These are phyloP conservation scores for Przewalskia tangutica DNA, from an alignment of 257 asterid genomes.

Conservation along the genomic window DNA sequence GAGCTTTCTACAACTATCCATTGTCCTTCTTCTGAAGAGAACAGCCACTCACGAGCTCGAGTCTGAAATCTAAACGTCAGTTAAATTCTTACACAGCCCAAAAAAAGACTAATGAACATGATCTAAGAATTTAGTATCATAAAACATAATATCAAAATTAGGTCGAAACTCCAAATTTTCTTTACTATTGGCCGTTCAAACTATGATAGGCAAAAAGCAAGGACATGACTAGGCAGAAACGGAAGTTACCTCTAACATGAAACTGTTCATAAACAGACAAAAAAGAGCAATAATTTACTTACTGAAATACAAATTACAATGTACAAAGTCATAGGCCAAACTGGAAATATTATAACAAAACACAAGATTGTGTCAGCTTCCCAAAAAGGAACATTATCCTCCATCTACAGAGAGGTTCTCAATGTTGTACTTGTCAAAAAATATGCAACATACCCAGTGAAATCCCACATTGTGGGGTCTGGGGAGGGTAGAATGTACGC, in stretches of 20 bases:
- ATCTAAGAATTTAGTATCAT: background rate
- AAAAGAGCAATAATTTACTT: background rate
- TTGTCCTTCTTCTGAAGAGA: conserved; percentile 88
- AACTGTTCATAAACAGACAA: background rate
- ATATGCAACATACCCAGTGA: no score
- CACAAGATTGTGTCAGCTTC: background rate
- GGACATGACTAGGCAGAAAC: background rate
- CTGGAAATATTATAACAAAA: background rate
- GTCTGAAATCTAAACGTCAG: conserved; percentile 50
- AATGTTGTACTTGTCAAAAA: background rate
- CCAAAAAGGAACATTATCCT: background rate
- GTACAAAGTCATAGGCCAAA: background rate
- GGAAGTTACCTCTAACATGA: background rate
- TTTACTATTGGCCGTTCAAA: background rate
- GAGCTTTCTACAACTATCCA: conserved; percentile 70
- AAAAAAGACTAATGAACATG: background rate
- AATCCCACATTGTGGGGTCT: no score
- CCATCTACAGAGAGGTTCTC: background rate
- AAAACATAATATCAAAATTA: background rate
- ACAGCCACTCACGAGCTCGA: conserved; percentile 88
- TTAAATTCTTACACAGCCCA: conserved; percentile 18
- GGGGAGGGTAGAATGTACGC: no score
- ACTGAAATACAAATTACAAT: background rate
- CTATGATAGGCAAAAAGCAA: background rate
- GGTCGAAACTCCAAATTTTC: background rate